Percentiles rank a stretch among this genome's conserved stretches.
Conservation (phyloP, 140 eudicot species). For the Cichorium intybus region DNA sequence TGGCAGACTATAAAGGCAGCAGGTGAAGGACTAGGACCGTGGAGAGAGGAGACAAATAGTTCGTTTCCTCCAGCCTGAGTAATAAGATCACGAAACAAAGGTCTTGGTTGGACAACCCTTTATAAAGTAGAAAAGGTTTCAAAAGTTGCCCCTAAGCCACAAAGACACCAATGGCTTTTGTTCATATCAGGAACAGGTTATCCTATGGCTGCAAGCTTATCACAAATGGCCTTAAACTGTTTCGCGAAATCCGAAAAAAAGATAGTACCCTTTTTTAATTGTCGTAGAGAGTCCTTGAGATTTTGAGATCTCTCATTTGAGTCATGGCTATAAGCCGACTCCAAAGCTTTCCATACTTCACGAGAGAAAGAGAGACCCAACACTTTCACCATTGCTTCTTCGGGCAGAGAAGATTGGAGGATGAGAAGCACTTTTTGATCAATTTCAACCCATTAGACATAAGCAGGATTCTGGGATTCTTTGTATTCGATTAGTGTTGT, state of each 20-base stretch:
- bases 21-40: too few species aligned
- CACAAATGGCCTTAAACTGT: neutral
- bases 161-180: too few species aligned
- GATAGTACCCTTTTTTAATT: neutral
- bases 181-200: neutral
- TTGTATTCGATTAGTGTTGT: too few species aligned
- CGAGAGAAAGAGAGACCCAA: neutral
- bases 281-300: neutral
- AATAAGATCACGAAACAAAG: too few species aligned
- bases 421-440: neutral
- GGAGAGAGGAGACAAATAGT: too few species aligned
- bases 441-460: neutral
- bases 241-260: neutral
- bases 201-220: neutral
- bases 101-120: too few species aligned
- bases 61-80: too few species aligned
- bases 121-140: too few species aligned
- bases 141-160: too few species aligned
- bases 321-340: too few species aligned
- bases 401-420: neutral
- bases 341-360: neutral
- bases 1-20: too few species aligned
- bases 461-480: neutral
- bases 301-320: neutral
- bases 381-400: slow-evolving; percentile 8